Evolutionary conservation across 108 stramenopile species (phyloP).

Genomic region (Nitzschia sp.): DNA sequence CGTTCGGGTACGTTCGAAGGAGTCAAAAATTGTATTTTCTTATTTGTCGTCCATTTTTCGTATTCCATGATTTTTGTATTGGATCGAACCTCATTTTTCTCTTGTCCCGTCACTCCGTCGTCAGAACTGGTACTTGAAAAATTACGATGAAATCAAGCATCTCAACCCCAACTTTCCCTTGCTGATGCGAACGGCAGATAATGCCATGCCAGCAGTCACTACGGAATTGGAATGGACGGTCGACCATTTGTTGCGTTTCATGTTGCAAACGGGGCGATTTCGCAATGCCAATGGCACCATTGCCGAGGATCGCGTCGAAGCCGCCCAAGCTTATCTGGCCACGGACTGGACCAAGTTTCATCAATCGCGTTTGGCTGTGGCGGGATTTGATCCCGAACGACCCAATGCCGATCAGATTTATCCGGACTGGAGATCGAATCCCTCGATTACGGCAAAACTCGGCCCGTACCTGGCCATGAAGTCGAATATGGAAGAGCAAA

Average conservation of each 20-base stretch:
- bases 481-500: slow-evolving; percentile 56
- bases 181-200: slow-evolving; percentile 77
- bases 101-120: background rate
- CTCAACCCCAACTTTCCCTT: slow-evolving; percentile 84
- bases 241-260: slow-evolving; percentile 79
- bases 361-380: slow-evolving; percentile 50
- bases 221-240: slow-evolving; percentile 82
- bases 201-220: slow-evolving; percentile 87
- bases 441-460: slow-evolving; percentile 50
- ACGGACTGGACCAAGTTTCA: slow-evolving; percentile 55
- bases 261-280: slow-evolving; percentile 83
- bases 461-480: slow-evolving; percentile 63
- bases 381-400: slow-evolving; percentile 79
- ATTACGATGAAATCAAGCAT: slow-evolving; percentile 79
- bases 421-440: slow-evolving; percentile 69
- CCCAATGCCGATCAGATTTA: slow-evolving; percentile 59
- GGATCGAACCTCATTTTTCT: background rate
- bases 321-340: slow-evolving; percentile 66
- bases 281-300: slow-evolving; percentile 69
- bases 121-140: slow-evolving; percentile 71
- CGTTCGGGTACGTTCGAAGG: slow-evolving; percentile 67
- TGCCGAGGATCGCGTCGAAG: slow-evolving; percentile 71
- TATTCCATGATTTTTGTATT: slow-evolving; percentile 1
- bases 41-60: background rate
- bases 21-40: slow-evolving; percentile 1